phyloP scores from a whole-genome alignment of 345 rosid genomes.

The Citrus australasica region DNA sequence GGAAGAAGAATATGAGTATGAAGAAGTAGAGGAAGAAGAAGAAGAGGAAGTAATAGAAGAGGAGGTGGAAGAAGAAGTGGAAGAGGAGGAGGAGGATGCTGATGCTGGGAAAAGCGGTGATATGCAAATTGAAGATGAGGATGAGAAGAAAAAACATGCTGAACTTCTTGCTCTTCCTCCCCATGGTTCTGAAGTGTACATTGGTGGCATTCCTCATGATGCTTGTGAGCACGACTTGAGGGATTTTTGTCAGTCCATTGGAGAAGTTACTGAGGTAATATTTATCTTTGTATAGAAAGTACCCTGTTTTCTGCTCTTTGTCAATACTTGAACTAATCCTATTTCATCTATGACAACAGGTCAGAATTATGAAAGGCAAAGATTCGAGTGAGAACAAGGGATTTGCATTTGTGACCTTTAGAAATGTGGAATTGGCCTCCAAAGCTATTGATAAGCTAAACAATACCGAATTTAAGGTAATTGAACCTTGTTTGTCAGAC shows the following conservation, averaged over 20 bases:
- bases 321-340: background rate
- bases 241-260: slow-evolving; percentile 56
- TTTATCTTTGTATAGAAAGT: background rate
- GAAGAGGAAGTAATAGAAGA: slow-evolving; percentile 40
- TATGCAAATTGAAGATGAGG: slow-evolving; percentile 26
- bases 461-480: slow-evolving; percentile 60
- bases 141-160: slow-evolving; percentile 47
- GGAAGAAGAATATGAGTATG: slow-evolving; percentile 69
- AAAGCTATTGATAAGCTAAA: slow-evolving; percentile 59
- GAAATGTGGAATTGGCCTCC: slow-evolving; percentile 55
- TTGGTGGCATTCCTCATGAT: slow-evolving; percentile 62
- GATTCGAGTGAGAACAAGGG: slow-evolving; percentile 59
- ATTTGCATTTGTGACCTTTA: slow-evolving; percentile 67
- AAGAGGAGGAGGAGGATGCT: slow-evolving; percentile 29
- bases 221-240: slow-evolving; percentile 48
- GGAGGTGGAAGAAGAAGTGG: slow-evolving; percentile 38
- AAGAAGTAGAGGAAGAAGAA: slow-evolving; percentile 49
- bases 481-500: background rate
- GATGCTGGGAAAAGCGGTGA: slow-evolving; percentile 19
- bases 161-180: slow-evolving; percentile 67
- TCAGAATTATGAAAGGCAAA: slow-evolving; percentile 60
- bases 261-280: slow-evolving; percentile 62
- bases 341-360: slow-evolving; percentile 29
- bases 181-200: slow-evolving; percentile 67
- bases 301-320: background rate